phyloP scores from a whole-genome alignment of 352 stramenopile genomes.

The Blastocystis sp. region DNA sequence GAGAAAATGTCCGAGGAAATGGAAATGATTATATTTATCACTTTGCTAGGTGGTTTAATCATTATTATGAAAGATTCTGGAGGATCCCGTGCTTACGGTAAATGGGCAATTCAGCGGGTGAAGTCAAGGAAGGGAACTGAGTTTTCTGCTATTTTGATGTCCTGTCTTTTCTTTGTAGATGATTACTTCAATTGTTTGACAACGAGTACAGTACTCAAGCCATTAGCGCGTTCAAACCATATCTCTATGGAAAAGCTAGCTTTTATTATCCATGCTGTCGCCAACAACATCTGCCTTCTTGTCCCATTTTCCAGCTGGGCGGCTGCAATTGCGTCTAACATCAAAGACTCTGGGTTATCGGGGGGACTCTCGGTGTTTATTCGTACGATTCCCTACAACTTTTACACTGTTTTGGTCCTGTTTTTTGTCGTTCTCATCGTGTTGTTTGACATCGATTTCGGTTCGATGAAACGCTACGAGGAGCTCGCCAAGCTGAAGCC shows the following conservation, averaged over 20 bases:
- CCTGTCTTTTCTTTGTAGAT: conserved; percentile 53
- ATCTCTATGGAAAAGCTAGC: conserved; percentile 55
- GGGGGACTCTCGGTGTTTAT: conserved; percentile 47
- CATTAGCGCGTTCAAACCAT: neutral
- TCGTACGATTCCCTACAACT: conserved; percentile 39
- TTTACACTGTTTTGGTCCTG: conserved; percentile 33
- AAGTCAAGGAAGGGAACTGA: conserved; percentile 36
- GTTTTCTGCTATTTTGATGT: conserved; percentile 41
- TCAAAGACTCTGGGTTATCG: conserved; percentile 7
- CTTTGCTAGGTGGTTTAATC: conserved; percentile 30
- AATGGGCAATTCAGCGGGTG: conserved; percentile 40
- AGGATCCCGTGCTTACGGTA: conserved; percentile 30
- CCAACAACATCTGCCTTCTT: conserved; percentile 47
- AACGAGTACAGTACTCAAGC: conserved; percentile 47
- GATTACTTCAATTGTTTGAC: conserved; percentile 62
- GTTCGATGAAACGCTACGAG: conserved; percentile 37
- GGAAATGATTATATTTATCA: conserved; percentile 61
- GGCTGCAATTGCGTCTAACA: conserved; percentile 53
- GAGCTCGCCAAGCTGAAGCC: neutral
- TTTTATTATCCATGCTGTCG: conserved; percentile 56
- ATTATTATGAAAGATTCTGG: conserved; percentile 60
- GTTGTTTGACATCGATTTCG: conserved; percentile 36
- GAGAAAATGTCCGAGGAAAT: conserved; percentile 61
- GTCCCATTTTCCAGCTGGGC: conserved; percentile 58
- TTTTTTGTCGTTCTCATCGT: conserved; percentile 39